Evolutionary conservation across 2,329 filamentous ascomycete genomes (phyloP), one percentile per base, ranked within the genome.

Genomic region (Zelopaecilomyces penicillatus): DNA sequence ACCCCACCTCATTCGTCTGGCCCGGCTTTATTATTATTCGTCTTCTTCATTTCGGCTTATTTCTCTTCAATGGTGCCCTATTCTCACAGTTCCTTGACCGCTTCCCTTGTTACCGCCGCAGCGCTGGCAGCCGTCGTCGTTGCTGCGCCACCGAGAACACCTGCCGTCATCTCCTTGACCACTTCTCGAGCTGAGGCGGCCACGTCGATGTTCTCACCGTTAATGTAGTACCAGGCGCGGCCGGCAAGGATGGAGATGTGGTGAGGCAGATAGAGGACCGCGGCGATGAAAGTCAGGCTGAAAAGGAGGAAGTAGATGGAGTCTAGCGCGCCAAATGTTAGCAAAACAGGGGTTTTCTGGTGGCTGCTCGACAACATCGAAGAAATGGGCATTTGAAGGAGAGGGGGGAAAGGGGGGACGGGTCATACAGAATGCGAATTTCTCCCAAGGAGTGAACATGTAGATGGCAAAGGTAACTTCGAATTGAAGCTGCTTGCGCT

Each of bases 381-480:
- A 11, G 19, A 39, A 5, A 11, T 8, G 19, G 32, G 32, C 6
- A 19, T 5, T 12, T 11, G 28, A 31, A n/a, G 5, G 26, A 31
- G 7, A 30, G 27, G 46, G 35, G 39, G 27, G 38, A n/a, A 26
- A 30, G 9, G 43, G 43, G 37, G 41, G 27, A 36, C 8, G 19
- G 9, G 5, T 67, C 88, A 46, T 77, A 97, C 93, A 97, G 69
- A 97, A 95, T 57, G 95, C 83, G 68, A 95, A 91, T 66, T 95
- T 95, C 73, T 98, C 93, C 42, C 85, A 89, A 1, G 89, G 85
- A 33, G 90, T 96, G 57, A 96, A 84, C 86, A 98, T 97, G 75
- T 98, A 97, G 28, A 97, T 78, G 49, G 86, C 85, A 67, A 94
- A 93, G 9, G 91, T 96, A 64, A 97, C 91, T 71, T 98, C 93